These are phyloP conservation scores for Colletotrichum endophyticum DNA, from an alignment of 2,329 filamentous ascomycete species.

Conservation along the genomic window DNA sequence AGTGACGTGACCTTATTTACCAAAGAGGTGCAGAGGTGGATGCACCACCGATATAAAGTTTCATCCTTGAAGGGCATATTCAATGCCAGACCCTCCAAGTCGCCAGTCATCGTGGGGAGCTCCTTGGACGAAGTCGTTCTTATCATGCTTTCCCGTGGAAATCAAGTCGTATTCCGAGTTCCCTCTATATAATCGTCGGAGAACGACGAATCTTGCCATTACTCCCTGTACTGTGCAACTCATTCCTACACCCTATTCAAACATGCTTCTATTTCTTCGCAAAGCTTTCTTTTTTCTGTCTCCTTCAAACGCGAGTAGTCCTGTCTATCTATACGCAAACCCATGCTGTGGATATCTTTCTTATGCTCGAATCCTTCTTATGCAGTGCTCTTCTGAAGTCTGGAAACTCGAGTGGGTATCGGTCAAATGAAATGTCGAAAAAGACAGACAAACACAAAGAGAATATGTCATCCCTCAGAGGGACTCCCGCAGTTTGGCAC, in stretches of 20 bases:
- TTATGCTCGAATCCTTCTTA: not conserved
- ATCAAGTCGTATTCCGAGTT: not conserved
- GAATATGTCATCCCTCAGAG: not conserved
- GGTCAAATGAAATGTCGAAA: not conserved
- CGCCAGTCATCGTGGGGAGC: not conserved
- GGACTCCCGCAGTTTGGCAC: not conserved
- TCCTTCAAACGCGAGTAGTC: not conserved
- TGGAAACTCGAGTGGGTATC: not conserved
- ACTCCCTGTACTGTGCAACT: not conserved
- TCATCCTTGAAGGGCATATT: not conserved
- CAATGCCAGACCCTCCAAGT: not conserved
- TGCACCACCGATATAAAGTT: not conserved
- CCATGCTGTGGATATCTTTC: not conserved
- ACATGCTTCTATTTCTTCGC: not conserved
- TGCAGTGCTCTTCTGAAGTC: not conserved
- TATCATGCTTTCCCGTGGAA: not conserved
- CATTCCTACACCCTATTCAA: not conserved
- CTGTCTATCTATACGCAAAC: not conserved
- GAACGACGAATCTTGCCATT: not conserved
- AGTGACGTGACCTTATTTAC: not conserved
- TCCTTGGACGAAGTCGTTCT: not conserved
- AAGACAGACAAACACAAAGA: not conserved
- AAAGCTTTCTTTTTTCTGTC: not conserved
- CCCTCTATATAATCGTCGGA: not conserved
- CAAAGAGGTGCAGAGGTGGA: not conserved